Conservation (phyloP, 1,139 yeast genomes). For the Hyphopichia burtonii region DNA sequence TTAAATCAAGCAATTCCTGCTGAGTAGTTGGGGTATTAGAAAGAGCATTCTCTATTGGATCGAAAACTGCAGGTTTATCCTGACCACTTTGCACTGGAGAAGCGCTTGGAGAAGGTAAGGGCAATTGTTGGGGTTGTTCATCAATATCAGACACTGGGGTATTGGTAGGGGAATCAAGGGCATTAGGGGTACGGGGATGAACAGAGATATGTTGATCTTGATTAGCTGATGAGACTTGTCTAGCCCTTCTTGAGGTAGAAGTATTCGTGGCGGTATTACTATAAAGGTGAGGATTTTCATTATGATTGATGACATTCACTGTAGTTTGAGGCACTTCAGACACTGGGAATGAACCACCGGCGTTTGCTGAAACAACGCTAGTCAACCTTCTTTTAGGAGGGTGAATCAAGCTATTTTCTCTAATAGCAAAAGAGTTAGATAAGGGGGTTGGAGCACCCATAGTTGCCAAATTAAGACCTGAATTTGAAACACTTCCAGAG, state of each 20-base stretch:
- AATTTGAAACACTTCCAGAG: conserved; percentile 2
- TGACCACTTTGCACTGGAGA: conserved; percentile 50
- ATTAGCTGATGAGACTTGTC: conserved; percentile 1
- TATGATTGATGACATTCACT: not conserved
- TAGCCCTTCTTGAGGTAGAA: conserved; percentile 6
- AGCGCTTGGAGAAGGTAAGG: conserved; percentile 69
- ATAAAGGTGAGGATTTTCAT: not conserved
- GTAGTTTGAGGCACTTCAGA: not conserved
- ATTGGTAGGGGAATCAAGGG: conserved; percentile 31
- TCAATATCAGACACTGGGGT: conserved; percentile 39
- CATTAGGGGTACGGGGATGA: conserved; percentile 33
- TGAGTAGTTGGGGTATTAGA: conserved; percentile 37
- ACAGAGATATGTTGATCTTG: conserved; percentile 5
- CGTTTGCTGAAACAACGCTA: conserved; percentile 15
- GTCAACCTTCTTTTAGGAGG: conserved; percentile 44
- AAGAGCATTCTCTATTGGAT: conserved; percentile 23
- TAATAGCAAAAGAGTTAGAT: conserved; percentile 7
- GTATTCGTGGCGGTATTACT: conserved; percentile 4
- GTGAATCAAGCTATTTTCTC: conserved; percentile 25
- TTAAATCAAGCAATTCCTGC: conserved; percentile 37
- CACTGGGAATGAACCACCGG: conserved; percentile 8
- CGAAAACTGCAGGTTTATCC: conserved; percentile 9
- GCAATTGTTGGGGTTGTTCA: conserved; percentile 44
- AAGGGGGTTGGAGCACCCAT: conserved; percentile 5
- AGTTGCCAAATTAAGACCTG: not conserved